Conservation (phyloP, 2,329 filamentous ascomycete species). For the Monosporascus sp. region DNA sequence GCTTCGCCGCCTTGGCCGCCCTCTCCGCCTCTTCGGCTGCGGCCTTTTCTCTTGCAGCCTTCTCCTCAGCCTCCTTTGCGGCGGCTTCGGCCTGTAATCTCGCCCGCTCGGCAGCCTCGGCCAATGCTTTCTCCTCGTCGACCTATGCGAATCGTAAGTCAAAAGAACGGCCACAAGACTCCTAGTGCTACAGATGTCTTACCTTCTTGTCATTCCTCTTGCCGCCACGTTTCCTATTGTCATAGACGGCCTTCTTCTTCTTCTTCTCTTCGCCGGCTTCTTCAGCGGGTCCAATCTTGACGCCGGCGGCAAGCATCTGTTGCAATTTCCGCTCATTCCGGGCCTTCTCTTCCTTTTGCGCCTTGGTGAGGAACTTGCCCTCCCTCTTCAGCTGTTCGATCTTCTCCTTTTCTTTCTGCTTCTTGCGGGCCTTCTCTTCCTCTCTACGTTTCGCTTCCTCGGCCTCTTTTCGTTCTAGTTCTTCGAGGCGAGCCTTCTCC, state of each 20-base stretch:
- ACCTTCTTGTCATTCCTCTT: conserved; percentile 52
- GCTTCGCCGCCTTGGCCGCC: conserved; percentile 48
- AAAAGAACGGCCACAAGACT: not conserved
- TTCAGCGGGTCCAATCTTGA: conserved; percentile 61
- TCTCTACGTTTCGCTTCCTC: conserved; percentile 67
- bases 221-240: conserved; percentile 70
- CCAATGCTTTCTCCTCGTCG: conserved; percentile 73
- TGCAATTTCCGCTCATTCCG: conserved; percentile 74
- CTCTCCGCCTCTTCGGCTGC: conserved; percentile 50
- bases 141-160: conserved; percentile 35
- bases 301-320: conserved; percentile 76
- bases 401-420: conserved; percentile 81
- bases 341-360: conserved; percentile 76
- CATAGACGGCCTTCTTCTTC: conserved; percentile 71
- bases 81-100: conserved; percentile 61
- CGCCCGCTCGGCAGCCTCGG: conserved; percentile 71
- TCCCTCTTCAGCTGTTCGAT: conserved; percentile 84
- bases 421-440: conserved; percentile 71
- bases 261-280: conserved; percentile 49
- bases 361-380: conserved; percentile 81
- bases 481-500: conserved; percentile 59
- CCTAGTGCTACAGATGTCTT: conserved; percentile 3
- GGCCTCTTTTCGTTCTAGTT: conserved; percentile 56
- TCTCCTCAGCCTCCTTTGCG: conserved; percentile 56
- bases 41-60: conserved; percentile 52